A percentile compares a stretch with the other conserved stretches of the same genome.
phyloP scores from a whole-genome alignment of 495 filamentous ascomycete genomes.

The Podospora australis region DNA sequence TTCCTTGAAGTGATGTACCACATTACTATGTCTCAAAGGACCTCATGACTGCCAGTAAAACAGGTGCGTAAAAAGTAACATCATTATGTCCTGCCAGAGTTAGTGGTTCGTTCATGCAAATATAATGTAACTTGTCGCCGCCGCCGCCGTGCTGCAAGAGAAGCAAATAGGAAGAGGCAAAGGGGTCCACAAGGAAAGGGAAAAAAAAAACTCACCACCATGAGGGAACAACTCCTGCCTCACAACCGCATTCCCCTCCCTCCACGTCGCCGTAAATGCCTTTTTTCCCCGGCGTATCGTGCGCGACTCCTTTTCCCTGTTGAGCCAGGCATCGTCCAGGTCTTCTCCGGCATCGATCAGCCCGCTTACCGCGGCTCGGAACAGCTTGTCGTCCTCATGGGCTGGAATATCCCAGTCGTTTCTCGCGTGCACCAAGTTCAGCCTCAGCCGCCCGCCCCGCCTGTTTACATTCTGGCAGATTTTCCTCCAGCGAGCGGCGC shows the following conservation, averaged over 20 bases:
- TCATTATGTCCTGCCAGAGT: conserved; percentile 56
- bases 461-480: conserved; percentile 42
- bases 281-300: conserved; percentile 33
- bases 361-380: conserved; percentile 49
- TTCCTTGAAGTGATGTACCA: not conserved
- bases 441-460: conserved; percentile 39
- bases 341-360: conserved; percentile 30
- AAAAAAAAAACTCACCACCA: conserved; percentile 42
- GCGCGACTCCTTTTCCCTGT: conserved; percentile 33
- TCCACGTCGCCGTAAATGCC: conserved; percentile 36
- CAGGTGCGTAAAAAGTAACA: conserved; percentile 46
- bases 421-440: conserved; percentile 69
- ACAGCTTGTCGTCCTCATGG: conserved; percentile 50
- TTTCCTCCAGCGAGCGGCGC: conserved; percentile 36
- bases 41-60: conserved; percentile 57
- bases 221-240: conserved; percentile 49
- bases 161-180: not conserved
- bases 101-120: no score
- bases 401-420: conserved; percentile 75
- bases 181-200: not conserved
- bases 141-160: not conserved
- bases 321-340: conserved; percentile 24
- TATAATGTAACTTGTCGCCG: conserved; percentile 10
- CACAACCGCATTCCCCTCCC: conserved; percentile 35
- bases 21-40: conserved; percentile 41